These are phyloP conservation scores for Aspergillus neoniger DNA, from an alignment of 2,329 filamentous ascomycete species.

Conservation along the genomic window DNA sequence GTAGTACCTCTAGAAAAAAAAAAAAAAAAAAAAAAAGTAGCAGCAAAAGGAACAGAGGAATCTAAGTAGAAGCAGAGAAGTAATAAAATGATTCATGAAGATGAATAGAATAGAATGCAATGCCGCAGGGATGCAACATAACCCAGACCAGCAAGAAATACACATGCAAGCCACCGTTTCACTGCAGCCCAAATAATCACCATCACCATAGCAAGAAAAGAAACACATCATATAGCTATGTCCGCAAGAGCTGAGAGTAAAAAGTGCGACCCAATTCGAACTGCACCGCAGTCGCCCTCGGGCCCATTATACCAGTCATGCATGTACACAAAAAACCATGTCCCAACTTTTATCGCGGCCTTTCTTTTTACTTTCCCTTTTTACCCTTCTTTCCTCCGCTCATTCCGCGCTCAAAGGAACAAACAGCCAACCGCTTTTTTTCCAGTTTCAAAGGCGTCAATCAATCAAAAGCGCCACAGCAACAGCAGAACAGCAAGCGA, in stretches of 20 bases:
- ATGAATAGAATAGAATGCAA: slow-evolving; percentile 3
- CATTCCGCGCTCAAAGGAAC: not conserved
- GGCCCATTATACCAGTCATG: slow-evolving; percentile 1
- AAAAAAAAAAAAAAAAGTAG: not conserved
- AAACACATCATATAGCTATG: not conserved
- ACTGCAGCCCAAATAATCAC: not conserved
- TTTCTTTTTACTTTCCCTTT: not conserved
- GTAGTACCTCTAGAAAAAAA: not conserved
- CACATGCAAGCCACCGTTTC: not conserved
- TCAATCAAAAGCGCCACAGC: slow-evolving; percentile 2
- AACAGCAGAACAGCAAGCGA: slow-evolving; percentile 6
- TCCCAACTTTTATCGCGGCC: not conserved
- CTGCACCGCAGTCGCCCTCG: slow-evolving; percentile 14
- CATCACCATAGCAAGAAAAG: not conserved
- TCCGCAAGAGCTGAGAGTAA: slow-evolving; percentile 14
- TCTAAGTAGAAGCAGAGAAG: not conserved
- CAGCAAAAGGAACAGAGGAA: not conserved
- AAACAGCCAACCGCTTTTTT: slow-evolving; percentile 4
- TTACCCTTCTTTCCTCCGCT: no score
- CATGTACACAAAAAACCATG: not conserved
- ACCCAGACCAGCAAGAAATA: not conserved
- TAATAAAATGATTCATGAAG: not conserved
- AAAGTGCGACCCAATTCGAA: not conserved
- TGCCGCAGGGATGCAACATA: not conserved
- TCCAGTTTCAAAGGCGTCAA: not conserved